Evolutionary conservation across 768 basidiomycete species (phyloP).

Genomic region (Holtermanniella nyarrowii): DNA sequence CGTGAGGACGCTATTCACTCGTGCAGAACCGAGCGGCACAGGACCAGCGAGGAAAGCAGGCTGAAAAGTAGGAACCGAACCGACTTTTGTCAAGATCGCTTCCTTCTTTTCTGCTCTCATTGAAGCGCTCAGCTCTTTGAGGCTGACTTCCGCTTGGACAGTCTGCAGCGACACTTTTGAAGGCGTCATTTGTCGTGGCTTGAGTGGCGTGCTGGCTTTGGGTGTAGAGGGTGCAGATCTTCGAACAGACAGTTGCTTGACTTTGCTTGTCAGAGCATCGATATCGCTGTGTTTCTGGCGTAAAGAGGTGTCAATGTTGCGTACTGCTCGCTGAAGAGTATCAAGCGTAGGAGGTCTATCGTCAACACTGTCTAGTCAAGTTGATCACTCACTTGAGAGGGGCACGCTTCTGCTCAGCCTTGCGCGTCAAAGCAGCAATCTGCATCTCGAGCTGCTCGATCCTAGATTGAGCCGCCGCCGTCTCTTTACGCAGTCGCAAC

Average conservation of each 20-base stretch:
- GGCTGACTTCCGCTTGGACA: not conserved
- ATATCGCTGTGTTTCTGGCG: not conserved
- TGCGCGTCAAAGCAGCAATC: conserved; percentile 60
- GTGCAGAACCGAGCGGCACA: not conserved
- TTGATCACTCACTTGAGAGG: not conserved
- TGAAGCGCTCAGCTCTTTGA: not conserved
- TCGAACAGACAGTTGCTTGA: not conserved
- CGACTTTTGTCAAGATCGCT: not conserved
- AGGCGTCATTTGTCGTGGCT: not conserved
- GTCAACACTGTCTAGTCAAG: not conserved
- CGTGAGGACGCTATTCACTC: not conserved
- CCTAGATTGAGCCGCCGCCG: conserved; percentile 61
- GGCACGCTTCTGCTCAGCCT: conserved; percentile 44
- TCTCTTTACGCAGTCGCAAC: conserved; percentile 58
- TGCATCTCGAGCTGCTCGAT: conserved; percentile 70
- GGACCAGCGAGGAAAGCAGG: not conserved
- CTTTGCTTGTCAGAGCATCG: not conserved
- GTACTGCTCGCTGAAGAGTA: not conserved
- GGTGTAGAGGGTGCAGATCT: not conserved
- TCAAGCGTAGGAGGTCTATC: not conserved
- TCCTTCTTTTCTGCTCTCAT: not conserved
- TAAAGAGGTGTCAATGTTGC: not conserved
- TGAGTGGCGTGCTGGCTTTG: not conserved
- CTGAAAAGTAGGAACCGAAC: not conserved
- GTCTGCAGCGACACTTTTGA: not conserved